Base-by-base conservation (phyloP, 2,329 filamentous ascomycete genomes). In the Aspergillus pseudonomiae region DNA sequence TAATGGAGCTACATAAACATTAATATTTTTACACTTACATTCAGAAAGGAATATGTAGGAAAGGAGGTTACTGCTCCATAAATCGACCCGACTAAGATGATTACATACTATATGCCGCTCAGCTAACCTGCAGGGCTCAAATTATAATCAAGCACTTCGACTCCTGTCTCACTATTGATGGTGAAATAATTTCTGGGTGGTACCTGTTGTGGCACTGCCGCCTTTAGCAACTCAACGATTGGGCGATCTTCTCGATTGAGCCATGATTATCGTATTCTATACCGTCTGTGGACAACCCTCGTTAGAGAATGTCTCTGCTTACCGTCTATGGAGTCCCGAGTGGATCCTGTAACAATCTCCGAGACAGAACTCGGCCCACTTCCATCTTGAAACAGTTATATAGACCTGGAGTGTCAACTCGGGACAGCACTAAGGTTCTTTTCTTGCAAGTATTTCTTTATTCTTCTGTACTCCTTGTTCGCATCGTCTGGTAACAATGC, bases 291-390 rank as follows among this genome's bases (percentile, higher is more conserved):
- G 50, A 21, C 28, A n/a, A 14, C 16, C 0, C 28, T 21, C 5
- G 50, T 53, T 19, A 21, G 50, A 12, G n/a, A 53, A n/a, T 53
- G 50, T 53, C 28, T 53, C 50, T 53, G 19, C 21, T 53, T 19
- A 34, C 16, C 19, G 19, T 36, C 11, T 14, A 28, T 12, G 14
- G 30, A 21, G 19, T 19, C 28, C 1, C 21, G 11, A 34, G 30
- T 54, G 52, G 52, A 54, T 36, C 52, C 52, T 54, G 30, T 36
- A 54, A 54, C 30, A 54, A 54, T 54, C 19, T 36, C 30, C 30
- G 30, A 36, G 48, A 52, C 11, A 10, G 48, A 32, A 16, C 16
- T 9, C n/a, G 28, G 19, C n/a, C 52, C 30, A 54, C n/a, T 12
- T 24, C 10, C 30, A 34, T 7, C 3, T 36, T 36, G 10, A 36